Evolutionary conservation across 2,329 filamentous ascomycete genomes (phyloP).

Genomic region (Monosporascus sp.): DNA sequence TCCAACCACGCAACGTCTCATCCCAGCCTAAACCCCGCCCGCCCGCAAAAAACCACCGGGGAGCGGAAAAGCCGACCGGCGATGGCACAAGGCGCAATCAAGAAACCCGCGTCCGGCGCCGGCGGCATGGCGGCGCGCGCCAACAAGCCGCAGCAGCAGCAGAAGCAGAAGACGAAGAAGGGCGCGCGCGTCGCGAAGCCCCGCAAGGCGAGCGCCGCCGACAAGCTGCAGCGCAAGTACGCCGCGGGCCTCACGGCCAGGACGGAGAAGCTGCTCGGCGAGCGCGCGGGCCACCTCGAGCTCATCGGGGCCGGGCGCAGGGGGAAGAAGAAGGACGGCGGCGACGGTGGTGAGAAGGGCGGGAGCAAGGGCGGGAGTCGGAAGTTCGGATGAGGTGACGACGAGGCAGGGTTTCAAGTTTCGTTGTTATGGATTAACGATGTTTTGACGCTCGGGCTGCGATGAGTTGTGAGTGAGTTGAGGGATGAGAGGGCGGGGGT

Average conservation of each 20-base stretch:
- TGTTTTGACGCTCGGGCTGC: too few relatives aligned
- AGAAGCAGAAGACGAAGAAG: slow-evolving; percentile 32
- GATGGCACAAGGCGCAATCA: slow-evolving; percentile 54
- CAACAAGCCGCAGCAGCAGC: slow-evolving; percentile 42
- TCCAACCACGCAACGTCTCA: background rate
- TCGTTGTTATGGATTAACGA: too few relatives aligned
- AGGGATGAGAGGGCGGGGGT: too few relatives aligned
- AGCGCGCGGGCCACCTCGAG: slow-evolving; percentile 56
- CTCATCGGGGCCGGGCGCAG: slow-evolving; percentile 46
- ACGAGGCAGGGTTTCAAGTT: background rate
- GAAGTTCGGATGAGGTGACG: slow-evolving; percentile 47
- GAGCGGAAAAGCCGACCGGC: background rate
- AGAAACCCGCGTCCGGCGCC: slow-evolving; percentile 39
- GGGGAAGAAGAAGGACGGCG: slow-evolving; percentile 24
- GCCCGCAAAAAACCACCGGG: background rate
- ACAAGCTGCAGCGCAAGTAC: slow-evolving; percentile 52
- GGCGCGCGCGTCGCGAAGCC: slow-evolving; percentile 25
- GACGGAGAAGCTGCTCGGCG: slow-evolving; percentile 55
- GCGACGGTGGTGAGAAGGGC: slow-evolving; percentile 17
- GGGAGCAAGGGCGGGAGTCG: slow-evolving; percentile 42
- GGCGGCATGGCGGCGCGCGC: slow-evolving; percentile 39
- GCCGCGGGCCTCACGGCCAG: slow-evolving; percentile 47
- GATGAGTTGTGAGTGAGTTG: too few relatives aligned
- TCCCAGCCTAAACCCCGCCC: background rate
- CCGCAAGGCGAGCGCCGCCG: slow-evolving; percentile 32